Base-by-base conservation (phyloP, 2,329 filamentous ascomycete species). In the Botryotinia calthae region DNA sequence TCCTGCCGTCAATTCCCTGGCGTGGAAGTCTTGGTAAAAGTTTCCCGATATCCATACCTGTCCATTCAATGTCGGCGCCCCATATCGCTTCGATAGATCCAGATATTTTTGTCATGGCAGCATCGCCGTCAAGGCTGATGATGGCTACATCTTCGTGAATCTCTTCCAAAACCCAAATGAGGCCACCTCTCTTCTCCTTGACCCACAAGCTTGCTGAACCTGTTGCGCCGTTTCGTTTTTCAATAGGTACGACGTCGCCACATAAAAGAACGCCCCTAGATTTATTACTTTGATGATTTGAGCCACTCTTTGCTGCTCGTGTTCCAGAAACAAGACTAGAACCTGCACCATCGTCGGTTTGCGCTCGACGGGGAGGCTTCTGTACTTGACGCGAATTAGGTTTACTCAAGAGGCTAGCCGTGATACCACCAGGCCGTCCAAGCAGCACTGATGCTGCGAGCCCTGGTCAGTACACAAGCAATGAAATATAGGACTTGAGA, bases 111-210 rank as follows among this genome's bases (percentile, higher is more conserved):
- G 89, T 86, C 28, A 98, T 88, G 61, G 87, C 86, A 59, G 94
- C 94, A 42, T 93, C 90, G 72, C 94, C 91, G 79, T 97, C 93
- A 31, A 97, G 86, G 18, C 86, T 87, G 61, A 99, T 83, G 74
- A 89, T 88, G 6, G 93, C 94, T 56, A 96, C 91, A 81, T 99
- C 95, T 82, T 99, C 96, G 72, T 95, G 93, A 74, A 99, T 98
- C 82, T 99, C 96, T 81, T 99, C 96, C 2, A 99, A 84, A 14
- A 99, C 96, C 96, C 96, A 99, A 74, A 99, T 98, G 74, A 99
- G 84, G 16, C 95, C 95, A 70, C 94, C 90, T 66, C 91, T 89
- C 82, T 99, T 99, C 82, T 99, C 96, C 84, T 99, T 99, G 5
- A 99, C 96, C 96, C 96, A 99, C 56, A 99, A 84, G 82, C 95